Base-by-base conservation (phyloP, 2,329 filamentous ascomycete genomes). In the Verticillium alfalfae region DNA sequence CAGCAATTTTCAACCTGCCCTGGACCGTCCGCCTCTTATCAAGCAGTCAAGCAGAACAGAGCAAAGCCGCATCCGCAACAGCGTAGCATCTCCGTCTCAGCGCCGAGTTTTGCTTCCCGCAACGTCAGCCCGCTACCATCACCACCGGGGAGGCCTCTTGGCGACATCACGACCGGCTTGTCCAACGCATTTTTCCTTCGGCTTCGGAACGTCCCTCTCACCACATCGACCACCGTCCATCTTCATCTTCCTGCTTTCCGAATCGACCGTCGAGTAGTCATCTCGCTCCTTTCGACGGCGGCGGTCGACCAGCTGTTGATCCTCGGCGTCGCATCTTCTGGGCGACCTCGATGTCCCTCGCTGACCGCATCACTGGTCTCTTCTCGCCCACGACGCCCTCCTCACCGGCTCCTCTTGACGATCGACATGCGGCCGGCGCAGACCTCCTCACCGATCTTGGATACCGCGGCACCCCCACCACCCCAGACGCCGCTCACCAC, bases 321-420 rank as follows among this genome's bases (percentile, higher is more conserved):
- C 18, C 18, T 22, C 45, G 36, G 36, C 45, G 45, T 10, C n/a
- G n/a, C 45, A 52, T 7, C 45, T 31, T 4, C 18, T 18, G 22
- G 45, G 45, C 45, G 45, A 52, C 45, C 37, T 59, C 58, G 77
- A 86, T 85, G 84, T 85, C 82, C 78, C 75, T 84, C 75, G 79
- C 79, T 73, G 83, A 82, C 72, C 78, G 79, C 67, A 75, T 85
- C 69, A 74, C 78, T 70, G 79, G 76, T 71, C 73, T 83, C 72
- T 81, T 85, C 73, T 75, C 81, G 75, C 73, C 76, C 71, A 68
- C 70, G 69, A 64, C 68, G 64, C 67, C 67, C 65, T 65, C 72
- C 62, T 60, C 72, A 61, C 67, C 70, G 58, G 68, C 70, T 59
- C 66, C 73, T 63, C 70, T 69, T 60, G 70, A 75, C 67, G 70